Percentiles rank a stretch among this genome's conserved stretches.
These are phyloP conservation scores for Vigna nakashimae DNA, from an alignment of 306 rosid genomes.

Conservation along the genomic window DNA sequence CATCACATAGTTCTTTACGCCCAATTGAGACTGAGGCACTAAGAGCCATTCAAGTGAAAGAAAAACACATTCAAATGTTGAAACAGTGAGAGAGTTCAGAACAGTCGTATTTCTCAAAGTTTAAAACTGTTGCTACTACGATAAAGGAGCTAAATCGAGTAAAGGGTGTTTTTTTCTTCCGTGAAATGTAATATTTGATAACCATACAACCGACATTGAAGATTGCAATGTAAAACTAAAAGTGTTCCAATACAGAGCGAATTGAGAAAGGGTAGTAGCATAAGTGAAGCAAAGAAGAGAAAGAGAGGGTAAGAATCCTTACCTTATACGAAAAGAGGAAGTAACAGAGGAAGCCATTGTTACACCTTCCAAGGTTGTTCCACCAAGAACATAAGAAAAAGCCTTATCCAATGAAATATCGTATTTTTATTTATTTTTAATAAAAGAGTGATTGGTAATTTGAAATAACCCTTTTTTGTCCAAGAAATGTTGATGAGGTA, in stretches of 20 bases:
- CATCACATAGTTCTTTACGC: conserved; percentile 39
- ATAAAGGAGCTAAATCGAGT: neutral
- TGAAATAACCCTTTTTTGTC: neutral
- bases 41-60: neutral
- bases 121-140: conserved; percentile 11
- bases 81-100: conserved; percentile 4
- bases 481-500: neutral
- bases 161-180: conserved; percentile 31
- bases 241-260: neutral
- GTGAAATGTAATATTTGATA: neutral
- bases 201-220: neutral
- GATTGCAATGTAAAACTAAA: conserved; percentile 16
- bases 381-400: conserved; percentile 1
- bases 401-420: conserved; percentile 41
- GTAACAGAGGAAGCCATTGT: conserved; percentile 52
- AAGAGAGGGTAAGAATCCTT: neutral
- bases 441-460: neutral
- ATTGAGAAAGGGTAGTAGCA: conserved; percentile 4
- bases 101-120: conserved; percentile 13
- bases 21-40: conserved; percentile 31
- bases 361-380: neutral
- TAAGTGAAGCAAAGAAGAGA: neutral
- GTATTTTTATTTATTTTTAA: neutral
- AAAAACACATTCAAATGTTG: conserved; percentile 20
- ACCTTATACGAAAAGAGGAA: conserved; percentile 48